Evolutionary conservation across 495 filamentous ascomycete genomes (phyloP).

Genomic region (Lentithecium fluviatile): DNA sequence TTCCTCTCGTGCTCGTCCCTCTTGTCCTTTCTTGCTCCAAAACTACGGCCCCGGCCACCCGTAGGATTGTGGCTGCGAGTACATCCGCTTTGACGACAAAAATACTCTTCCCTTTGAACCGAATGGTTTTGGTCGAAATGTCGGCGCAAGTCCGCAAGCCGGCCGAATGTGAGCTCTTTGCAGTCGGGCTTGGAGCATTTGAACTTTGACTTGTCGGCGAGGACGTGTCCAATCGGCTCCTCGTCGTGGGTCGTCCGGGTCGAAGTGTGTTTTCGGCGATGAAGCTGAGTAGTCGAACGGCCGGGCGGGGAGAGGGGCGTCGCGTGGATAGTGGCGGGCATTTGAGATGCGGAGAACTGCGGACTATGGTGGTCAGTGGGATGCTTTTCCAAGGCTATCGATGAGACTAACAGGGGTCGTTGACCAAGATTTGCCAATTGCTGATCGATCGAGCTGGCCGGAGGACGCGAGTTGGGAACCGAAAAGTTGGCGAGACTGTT

Average conservation of each 20-base stretch:
- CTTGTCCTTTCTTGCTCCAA: slow-evolving; percentile 21
- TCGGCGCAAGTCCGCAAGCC: slow-evolving; percentile 12
- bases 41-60: not conserved
- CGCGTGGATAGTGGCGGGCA: not conserved
- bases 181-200: slow-evolving; percentile 2
- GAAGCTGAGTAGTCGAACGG: not conserved
- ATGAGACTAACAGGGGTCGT: not conserved
- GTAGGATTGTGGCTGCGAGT: not conserved
- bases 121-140: slow-evolving; percentile 7
- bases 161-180: not conserved
- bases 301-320: not conserved
- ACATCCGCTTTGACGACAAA: not conserved
- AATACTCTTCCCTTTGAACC: slow-evolving; percentile 1
- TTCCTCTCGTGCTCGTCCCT: slow-evolving; percentile 23
- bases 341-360: not conserved
- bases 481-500: not conserved
- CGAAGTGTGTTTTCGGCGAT: not conserved
- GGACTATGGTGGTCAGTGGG: slow-evolving; percentile 2
- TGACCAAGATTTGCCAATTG: not conserved
- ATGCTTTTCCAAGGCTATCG: too few species aligned
- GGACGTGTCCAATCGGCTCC: slow-evolving; percentile 1
- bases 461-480: not conserved
- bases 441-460: not conserved
- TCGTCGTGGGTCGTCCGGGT: not conserved
- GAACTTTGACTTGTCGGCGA: slow-evolving; percentile 2